These are phyloP conservation scores for Tinospora cordifolia DNA, from an alignment of 164 flowering plant genomes.

Conservation along the genomic window DNA sequence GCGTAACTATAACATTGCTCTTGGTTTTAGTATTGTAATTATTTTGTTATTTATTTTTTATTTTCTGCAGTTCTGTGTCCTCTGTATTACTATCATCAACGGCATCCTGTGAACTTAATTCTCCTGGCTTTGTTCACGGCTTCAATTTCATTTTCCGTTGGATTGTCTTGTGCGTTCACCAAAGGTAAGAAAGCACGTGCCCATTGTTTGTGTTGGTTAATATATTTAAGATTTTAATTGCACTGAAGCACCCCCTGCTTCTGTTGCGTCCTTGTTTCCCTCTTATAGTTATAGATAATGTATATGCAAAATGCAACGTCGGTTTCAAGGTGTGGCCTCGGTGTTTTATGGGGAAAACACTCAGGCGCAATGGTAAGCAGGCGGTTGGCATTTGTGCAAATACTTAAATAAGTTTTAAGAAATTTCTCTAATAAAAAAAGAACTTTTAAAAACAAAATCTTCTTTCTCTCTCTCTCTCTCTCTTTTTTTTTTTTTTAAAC, in stretches of 20 bases:
- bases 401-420: too few relatives aligned
- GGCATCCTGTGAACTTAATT: slow-evolving; percentile 51
- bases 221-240: background rate
- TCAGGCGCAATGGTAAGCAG: too few relatives aligned
- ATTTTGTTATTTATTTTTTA: background rate
- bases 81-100: slow-evolving; percentile 46
- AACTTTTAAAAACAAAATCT: too few relatives aligned
- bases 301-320: too few relatives aligned
- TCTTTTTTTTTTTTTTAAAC: too few relatives aligned
- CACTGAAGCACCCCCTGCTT: background rate
- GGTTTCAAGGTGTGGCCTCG: too few relatives aligned
- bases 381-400: too few relatives aligned
- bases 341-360: too few relatives aligned
- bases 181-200: slow-evolving; percentile 31
- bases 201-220: background rate
- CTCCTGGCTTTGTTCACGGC: slow-evolving; percentile 53
- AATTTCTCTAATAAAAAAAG: too few relatives aligned
- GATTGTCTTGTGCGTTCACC: slow-evolving; percentile 53
- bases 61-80: slow-evolving; percentile 47
- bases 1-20: too few relatives aligned
- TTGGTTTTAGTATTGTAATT: background rate
- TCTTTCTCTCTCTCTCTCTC: too few relatives aligned
- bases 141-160: slow-evolving; percentile 41
- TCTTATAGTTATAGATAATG: too few relatives aligned
- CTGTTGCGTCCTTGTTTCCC: background rate